Conservation (phyloP, 2,329 filamentous ascomycete genomes). For the Fusarium humuli region DNA sequence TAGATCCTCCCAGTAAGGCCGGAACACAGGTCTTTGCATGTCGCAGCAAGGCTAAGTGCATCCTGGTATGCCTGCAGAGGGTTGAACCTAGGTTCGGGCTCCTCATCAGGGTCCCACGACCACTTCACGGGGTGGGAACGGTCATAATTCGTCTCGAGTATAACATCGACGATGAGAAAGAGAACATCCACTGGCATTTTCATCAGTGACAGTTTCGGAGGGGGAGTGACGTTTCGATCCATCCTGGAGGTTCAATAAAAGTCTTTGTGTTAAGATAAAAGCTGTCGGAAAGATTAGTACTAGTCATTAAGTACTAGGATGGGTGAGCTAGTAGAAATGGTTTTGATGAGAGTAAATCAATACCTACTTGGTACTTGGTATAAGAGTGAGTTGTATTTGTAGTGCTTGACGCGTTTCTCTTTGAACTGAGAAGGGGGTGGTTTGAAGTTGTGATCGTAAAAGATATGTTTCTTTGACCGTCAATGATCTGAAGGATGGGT, state of each 20-base stretch:
- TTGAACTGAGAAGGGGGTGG: neutral
- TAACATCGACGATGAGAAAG: neutral
- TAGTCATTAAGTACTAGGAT: neutral
- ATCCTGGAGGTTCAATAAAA: neutral
- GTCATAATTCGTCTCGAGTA: neutral
- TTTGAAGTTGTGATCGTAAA: neutral
- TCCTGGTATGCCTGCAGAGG: neutral
- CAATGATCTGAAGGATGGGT: neutral
- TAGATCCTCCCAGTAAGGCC: neutral
- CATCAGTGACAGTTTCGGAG: neutral
- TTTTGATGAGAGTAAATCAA: too few relatives aligned
- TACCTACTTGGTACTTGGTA: too few relatives aligned
- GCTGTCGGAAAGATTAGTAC: neutral
- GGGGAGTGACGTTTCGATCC: neutral
- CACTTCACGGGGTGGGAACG: neutral
- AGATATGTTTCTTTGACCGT: neutral
- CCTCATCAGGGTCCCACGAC: neutral
- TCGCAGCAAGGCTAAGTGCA: constrained; percentile 3
- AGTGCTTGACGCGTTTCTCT: neutral
- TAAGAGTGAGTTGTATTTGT: too few relatives aligned
- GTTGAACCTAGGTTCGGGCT: neutral
- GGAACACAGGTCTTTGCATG: neutral
- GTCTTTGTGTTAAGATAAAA: neutral
- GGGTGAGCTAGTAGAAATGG: too few relatives aligned
- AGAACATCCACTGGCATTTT: constrained; percentile 1